Conservation (phyloP, 148 eudicot genomes). For the Diospyros lotus region DNA sequence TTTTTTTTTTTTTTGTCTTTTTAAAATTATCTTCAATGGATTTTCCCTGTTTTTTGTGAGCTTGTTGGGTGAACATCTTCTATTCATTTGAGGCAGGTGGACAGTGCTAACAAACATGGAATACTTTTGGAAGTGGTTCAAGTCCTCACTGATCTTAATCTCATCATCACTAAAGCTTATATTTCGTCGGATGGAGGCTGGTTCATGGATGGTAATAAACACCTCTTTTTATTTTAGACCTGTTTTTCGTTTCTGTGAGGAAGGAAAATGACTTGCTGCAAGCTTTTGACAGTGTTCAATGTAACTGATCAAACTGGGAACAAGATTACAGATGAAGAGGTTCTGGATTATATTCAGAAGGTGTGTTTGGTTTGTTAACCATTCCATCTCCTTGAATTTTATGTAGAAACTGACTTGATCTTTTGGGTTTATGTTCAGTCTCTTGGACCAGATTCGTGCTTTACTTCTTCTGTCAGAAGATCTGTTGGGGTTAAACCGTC, state of each 20-base stretch:
- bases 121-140: slow-evolving; percentile 89
- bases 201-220: slow-evolving; percentile 48
- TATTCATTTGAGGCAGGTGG: slow-evolving; percentile 52
- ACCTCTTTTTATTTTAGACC: neutral
- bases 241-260: neutral
- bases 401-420: slow-evolving; percentile 9
- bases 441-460: slow-evolving; percentile 75
- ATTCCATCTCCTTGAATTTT: neutral
- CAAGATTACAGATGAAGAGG: slow-evolving; percentile 78
- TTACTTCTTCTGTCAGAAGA: slow-evolving; percentile 47
- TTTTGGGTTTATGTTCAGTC: slow-evolving; percentile 41
- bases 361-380: slow-evolving; percentile 22
- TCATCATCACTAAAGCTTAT: slow-evolving; percentile 77
- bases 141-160: slow-evolving; percentile 86
- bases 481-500: slow-evolving; percentile 62
- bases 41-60: neutral
- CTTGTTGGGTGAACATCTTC: slow-evolving; percentile 7
- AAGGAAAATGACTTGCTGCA: neutral
- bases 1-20: neutral
- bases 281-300: slow-evolving; percentile 62
- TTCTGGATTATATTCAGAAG: slow-evolving; percentile 73
- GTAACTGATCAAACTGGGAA: slow-evolving; percentile 87
- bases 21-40: neutral
- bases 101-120: slow-evolving; percentile 84
- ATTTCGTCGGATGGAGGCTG: slow-evolving; percentile 98